Evolutionary conservation across 2,329 filamentous ascomycete species (phyloP), one percentile per base, ranked within the genome.

Genomic region (Didymella sp.): DNA sequence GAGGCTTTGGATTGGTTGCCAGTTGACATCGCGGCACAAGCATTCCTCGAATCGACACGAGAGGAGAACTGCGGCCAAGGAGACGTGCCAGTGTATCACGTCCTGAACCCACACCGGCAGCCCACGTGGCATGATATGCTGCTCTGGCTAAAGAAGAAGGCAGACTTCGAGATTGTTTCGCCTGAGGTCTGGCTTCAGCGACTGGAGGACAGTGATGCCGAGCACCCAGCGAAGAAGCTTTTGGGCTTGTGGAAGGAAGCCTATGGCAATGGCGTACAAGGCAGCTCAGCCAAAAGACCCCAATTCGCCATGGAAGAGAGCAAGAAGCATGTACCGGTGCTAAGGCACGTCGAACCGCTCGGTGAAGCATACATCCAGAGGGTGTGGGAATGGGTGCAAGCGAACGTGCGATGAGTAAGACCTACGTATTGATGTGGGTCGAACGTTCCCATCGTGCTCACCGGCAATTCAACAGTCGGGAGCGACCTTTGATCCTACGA

Each of bases 171-270:
- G 1, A 70, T 79, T 12, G 77, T 84, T 6, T 40, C 67, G 3
- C 75, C 78, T 0, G 45, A 66, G 15, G 69, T 75, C 46, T 84
- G 80, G 81, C 62, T 82, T 3, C 37, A 61, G n/a, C 70, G 73
- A 46, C 66, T 84, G 45, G 74, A 79, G 53, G 48, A 56, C 3
- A 59, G 69, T 17, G 60, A 65, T 17, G 64, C 56, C 13, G 68
- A 77, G 25, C 78, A 84, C 67, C 79, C 80, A 61, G 79, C 75
- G 49, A 68, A 78, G 64, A 80, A 79, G 49, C 70, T 85, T 41
- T 62, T 85, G 27, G 79, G 79, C 5, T 68, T 82, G 30, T 86
- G 83, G 83, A 80, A 78, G 62, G 70, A 73, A 48, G 74, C 72
- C 4, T 82, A 81, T 65, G 66, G 67, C 6, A 48, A 56, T 42